phyloP scores from a whole-genome alignment of 1,284 basidiomycete species.

The Microbotryum silenes-acaulis region DNA sequence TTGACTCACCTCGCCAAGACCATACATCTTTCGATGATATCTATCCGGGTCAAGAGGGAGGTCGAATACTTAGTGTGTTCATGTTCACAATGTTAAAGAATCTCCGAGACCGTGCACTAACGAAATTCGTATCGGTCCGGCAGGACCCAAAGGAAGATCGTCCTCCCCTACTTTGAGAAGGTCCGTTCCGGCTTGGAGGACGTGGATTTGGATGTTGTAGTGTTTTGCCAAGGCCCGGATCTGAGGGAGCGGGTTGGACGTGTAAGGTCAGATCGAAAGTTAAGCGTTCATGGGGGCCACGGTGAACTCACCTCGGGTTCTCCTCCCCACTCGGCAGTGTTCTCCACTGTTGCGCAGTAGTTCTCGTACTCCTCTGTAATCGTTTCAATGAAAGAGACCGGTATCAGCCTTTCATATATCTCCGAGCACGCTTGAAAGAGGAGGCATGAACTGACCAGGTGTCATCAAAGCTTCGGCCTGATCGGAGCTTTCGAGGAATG shows the following conservation, averaged over 20 bases:
- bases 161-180: conserved; percentile 67
- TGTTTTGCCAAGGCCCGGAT: conserved; percentile 79
- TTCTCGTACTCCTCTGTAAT: conserved; percentile 53
- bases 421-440: conserved; percentile 4
- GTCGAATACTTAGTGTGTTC: too few relatives aligned
- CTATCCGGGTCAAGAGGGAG: conserved; percentile 44
- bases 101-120: conserved; percentile 2
- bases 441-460: conserved; percentile 31
- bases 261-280: not conserved
- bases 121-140: conserved; percentile 27
- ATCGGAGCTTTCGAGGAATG: conserved; percentile 78
- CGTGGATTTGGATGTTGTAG: conserved; percentile 81
- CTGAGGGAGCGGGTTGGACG: conserved; percentile 31
- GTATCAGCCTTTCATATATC: conserved; percentile 1
- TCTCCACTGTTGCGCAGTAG: conserved; percentile 73
- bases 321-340: conserved; percentile 89
- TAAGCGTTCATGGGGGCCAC: conserved; percentile 14
- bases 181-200: conserved; percentile 76
- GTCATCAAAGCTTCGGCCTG: conserved; percentile 69
- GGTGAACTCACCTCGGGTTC: conserved; percentile 66
- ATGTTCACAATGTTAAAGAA: too few relatives aligned
- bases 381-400: not conserved
- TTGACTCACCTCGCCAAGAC: conserved; percentile 73
- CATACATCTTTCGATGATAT: conserved; percentile 86
- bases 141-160: conserved; percentile 38